phyloP scores from a whole-genome alignment of 2,329 filamentous ascomycete genomes.

The Coniella vitis region DNA sequence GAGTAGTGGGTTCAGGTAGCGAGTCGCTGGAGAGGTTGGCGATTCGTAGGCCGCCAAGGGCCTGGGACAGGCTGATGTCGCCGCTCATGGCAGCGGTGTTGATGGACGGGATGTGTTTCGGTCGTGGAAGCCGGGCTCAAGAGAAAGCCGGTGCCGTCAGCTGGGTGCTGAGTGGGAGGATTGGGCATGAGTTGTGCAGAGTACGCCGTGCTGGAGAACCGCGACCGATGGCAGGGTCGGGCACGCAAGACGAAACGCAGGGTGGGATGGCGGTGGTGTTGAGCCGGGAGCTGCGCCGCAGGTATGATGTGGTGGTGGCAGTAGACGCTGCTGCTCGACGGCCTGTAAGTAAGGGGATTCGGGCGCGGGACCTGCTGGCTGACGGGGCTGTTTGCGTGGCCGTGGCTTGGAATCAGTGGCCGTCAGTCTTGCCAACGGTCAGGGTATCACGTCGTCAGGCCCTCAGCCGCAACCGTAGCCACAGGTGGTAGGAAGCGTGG shows the following conservation, averaged over 20 bases:
- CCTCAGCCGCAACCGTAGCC: constrained; percentile 12
- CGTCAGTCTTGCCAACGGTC: too few relatives aligned
- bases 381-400: background rate
- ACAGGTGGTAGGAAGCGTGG: constrained; percentile 12
- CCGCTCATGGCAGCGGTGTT: constrained; percentile 63
- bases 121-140: constrained; percentile 11
- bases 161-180: constrained; percentile 3
- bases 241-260: background rate
- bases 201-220: background rate
- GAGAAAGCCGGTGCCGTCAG: constrained; percentile 8
- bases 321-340: too few relatives aligned
- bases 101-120: constrained; percentile 5
- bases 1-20: constrained; percentile 25
- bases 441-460: background rate
- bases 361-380: background rate
- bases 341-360: background rate
- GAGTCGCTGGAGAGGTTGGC: constrained; percentile 81
- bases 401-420: constrained; percentile 10
- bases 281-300: constrained; percentile 9
- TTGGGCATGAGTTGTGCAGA: constrained; percentile 4
- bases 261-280: constrained; percentile 6
- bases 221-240: constrained; percentile 1
- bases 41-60: constrained; percentile 89
- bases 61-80: constrained; percentile 86
- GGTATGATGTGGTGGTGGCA: background rate